Evolutionary conservation across 192 early-diverging fungal species (phyloP), one percentile per base, ranked within the genome.

Genomic region (Mortierella alpina): DNA sequence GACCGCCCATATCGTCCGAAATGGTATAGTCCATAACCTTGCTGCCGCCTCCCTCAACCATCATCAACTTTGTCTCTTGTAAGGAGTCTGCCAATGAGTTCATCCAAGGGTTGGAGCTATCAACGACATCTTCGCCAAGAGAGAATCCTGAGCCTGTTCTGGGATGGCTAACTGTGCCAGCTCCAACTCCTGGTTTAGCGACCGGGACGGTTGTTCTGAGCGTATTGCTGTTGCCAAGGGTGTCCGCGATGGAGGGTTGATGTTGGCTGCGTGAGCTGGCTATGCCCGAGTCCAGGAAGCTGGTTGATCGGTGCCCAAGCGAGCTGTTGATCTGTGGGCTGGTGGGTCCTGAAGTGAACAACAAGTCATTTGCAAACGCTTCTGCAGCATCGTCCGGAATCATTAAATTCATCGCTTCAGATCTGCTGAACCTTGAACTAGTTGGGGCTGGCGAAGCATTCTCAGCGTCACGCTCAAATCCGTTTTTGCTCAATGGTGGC

Each of bases 31-130:
- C 65, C 12, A 72, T 59, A 13, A 31, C 45, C 5, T 52, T 61
- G 31, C 3, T 31, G 31, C 31, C 31, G 31, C 31, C 31, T 31
- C 31, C 31, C 31, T 31, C 31, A 3, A 31, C 31, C 31, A 31
- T 31, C 31, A 31, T 31, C 23, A 71, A 23, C 12, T 59, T 72
- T 50, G 76, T 63, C 13, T 56, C n/a, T 6, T 72, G 65, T 48
- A 72, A 8, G 2, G 77, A 80, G 14, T 80, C 77, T 4, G 41
- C 65, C 18, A 80, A 22, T 2, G 63, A 47, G 40, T 80, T 80
- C 69, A 68, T 72, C 77, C 77, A 80, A 2, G 77, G 77, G 41
- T 80, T 80, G 20, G 69, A 63, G 50, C 55, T 65, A 50, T 80
- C 77, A 6, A 70, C 61, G 1, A 80, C 70, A 63, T 80, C 77